Evolutionary conservation across 805 yeast genomes (phyloP), one percentile per base, ranked within the genome.

Genomic region (Candida suzukii): DNA sequence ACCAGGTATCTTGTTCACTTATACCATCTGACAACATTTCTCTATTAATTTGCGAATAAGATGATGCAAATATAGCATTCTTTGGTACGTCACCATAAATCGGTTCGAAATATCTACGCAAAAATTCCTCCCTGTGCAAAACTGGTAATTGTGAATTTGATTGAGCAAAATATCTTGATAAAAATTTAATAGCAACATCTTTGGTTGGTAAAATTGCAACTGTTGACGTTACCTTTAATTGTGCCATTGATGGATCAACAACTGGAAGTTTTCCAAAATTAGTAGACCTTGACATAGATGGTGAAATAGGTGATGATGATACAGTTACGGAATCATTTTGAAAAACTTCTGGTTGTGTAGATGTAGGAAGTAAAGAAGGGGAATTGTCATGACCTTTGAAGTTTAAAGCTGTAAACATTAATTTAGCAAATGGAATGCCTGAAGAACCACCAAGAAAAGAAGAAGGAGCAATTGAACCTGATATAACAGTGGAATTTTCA

Each of bases 101-200:
- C 0, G 96, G 96, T 49, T 77, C 75, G 56, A 84, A 88, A 53
- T 78, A 79, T 22, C 68, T 65, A 37, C 66, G 65, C 34, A 90
- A 59, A 52, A 88, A 88, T 48, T 73, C 76, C 51, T 87, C 95
- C 25, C 96, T 71, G 57, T 90, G 96, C 37, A 88, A 61, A 4
- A 90, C 70, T 0, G 97, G 96, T 22, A 86, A 59, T 57, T 88
- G 96, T 2, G 95, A 69, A 56, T 90, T 88, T 14, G 90, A 76
- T 51, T 83, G 88, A 18, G 83, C 76, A 54, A 90, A 90, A 57
- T 73, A 88, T 2, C 76, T 67, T 29, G 77, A 70, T 9, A 88
- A 53, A 35, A 84, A 70, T 39, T 70, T 67, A 52, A 83, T 78
- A 0, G 96, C 96, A 26, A 78, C 73, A 19, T 68, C 64, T 51